Evolutionary conservation across 371 early-diverging fungal genomes (phyloP), one percentile per base, ranked within the genome.

Genomic region (Mortierella sp.): DNA sequence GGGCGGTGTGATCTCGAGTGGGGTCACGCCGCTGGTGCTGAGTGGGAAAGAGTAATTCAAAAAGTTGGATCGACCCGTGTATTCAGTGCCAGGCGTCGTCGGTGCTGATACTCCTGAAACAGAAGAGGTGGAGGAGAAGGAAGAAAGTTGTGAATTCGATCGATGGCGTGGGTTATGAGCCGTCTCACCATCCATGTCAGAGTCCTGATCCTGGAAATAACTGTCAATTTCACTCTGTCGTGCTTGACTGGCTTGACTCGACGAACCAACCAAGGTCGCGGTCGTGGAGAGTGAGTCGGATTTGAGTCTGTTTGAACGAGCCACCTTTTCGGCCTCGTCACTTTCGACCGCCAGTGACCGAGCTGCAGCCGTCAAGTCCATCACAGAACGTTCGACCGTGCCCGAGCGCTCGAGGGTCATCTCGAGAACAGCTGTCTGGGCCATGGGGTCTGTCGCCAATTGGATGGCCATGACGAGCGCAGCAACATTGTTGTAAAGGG

Each of bases 401-500:
- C 64, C 44, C 0, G 80, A 73, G 1, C 73, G 67, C 46, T 73
- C 80, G 0, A 69, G 67, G 0, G 73, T 73, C 80, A 79, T 79
- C 48, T 79, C 73, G 7, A 79, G 66, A 4, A 79, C 80, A 4
- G 80, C 59, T 11, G 73, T 63, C 52, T 79, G 79, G 16, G 74
- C 79, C 69, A 79, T 77, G n/a, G 85, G 70, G 65, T 88, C 79
- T 1, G 91, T 90, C 1, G 90, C 84, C 16, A 84, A 76, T 52
- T 90, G 90, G 7, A 90, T 87, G 7, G 88, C 88, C 76, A 88
- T 89, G 57, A 92, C 89, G 14, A 94, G 75, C 19, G 86, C 80
- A 0, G 92, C 90, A 37, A 93, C 84, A 15, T 85, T 81, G 71
- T 92, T 92, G 83, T 90, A 92, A 30, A 94, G 70, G 7, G 84